phyloP scores from a whole-genome alignment of 208 protist genomes.

The Acanthamoeba royreba region DNA sequence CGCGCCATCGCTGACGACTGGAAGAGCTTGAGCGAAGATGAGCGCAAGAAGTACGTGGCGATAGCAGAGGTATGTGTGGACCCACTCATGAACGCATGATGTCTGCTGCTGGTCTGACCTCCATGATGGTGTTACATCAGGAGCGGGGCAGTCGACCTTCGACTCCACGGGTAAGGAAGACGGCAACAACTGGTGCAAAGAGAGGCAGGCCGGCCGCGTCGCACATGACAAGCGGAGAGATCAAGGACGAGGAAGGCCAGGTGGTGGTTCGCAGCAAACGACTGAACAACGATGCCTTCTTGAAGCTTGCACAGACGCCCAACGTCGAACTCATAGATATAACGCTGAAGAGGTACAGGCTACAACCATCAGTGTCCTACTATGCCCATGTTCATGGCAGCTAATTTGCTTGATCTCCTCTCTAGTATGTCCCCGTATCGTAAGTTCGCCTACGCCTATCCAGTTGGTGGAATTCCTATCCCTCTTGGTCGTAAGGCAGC shows the following conservation, averaged over 20 bases:
- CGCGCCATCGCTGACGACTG: not conserved
- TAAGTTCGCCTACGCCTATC: constrained; percentile 17
- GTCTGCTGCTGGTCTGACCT: too few relatives aligned
- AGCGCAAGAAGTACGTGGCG: not conserved
- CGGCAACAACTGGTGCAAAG: not conserved
- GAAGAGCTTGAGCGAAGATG: not conserved
- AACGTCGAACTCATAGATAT: not conserved
- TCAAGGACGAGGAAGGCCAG: not conserved
- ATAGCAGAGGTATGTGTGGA: not conserved
- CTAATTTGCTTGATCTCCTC: not conserved
- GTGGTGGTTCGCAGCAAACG: not conserved
- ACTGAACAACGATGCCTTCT: not conserved
- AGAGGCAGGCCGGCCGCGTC: not conserved
- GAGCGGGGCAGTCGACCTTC: not conserved
- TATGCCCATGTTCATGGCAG: too few relatives aligned
- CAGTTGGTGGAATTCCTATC: not conserved
- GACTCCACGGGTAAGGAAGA: not conserved
- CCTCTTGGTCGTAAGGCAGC: not conserved
- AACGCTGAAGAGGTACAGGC: not conserved
- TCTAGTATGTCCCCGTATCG: not conserved
- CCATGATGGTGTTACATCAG: not conserved
- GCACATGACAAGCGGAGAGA: not conserved
- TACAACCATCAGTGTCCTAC: too few relatives aligned
- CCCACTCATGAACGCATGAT: not conserved
- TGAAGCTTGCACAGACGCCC: not conserved